A percentile compares a stretch with the other conserved stretches of the same genome.
Evolutionary conservation across 495 filamentous ascomycete genomes (phyloP).

Genomic region (Neurospora africana): DNA sequence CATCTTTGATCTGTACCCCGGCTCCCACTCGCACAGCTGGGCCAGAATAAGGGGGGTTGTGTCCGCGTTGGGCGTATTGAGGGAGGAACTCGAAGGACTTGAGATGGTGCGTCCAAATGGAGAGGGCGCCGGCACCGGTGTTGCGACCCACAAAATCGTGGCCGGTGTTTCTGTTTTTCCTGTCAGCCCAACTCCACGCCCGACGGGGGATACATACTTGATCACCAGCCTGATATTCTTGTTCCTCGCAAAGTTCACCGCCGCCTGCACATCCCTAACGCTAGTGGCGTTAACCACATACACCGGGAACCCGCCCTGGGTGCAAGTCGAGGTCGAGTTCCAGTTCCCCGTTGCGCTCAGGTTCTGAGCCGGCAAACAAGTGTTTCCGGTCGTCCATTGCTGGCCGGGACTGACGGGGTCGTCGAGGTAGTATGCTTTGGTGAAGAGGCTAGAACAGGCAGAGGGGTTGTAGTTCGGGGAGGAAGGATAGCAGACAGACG

Average conservation of each 20-base stretch:
- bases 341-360: conserved; percentile 14
- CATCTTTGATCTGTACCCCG: conserved; percentile 34
- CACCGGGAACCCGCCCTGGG: conserved; percentile 43
- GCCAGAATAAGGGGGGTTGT: conserved; percentile 20
- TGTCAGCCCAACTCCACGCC: background rate
- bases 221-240: conserved; percentile 47
- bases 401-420: conserved; percentile 26
- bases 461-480: conserved; percentile 29
- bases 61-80: conserved; percentile 22
- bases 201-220: conserved; percentile 29
- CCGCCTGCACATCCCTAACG: conserved; percentile 42
- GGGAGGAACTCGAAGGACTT: conserved; percentile 35
- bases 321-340: conserved; percentile 29
- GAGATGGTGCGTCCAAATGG: conserved; percentile 49
- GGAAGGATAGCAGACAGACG: conserved; percentile 41
- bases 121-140: conserved; percentile 40
- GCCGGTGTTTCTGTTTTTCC: conserved; percentile 49
- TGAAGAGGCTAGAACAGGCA: conserved; percentile 27
- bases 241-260: conserved; percentile 52
- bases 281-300: conserved; percentile 47
- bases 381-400: conserved; percentile 29
- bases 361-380: conserved; percentile 19
- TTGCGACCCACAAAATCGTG: conserved; percentile 52
- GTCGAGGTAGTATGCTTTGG: conserved; percentile 24
- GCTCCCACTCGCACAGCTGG: conserved; percentile 31